Conservation (phyloP, 208 protist genomes). For the Strigomonas oncopelti region DNA sequence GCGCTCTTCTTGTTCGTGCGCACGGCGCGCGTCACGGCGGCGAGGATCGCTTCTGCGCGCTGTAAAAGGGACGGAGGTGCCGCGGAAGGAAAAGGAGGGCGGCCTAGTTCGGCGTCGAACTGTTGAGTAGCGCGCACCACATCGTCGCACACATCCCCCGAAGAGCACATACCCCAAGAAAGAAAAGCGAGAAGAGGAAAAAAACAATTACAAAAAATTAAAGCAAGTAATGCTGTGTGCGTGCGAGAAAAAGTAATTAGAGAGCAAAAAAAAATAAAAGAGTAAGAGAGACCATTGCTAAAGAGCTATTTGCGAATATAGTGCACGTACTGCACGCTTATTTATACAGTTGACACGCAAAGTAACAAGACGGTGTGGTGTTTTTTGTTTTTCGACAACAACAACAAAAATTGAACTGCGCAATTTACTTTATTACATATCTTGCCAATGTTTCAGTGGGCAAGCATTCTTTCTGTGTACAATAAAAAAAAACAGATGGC, state of each 20-base stretch:
- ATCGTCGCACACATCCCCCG: slow-evolving; percentile 17
- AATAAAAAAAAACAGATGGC: no score
- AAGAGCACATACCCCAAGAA: background rate
- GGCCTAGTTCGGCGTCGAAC: slow-evolving; percentile 52
- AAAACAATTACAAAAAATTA: background rate
- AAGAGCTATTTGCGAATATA: background rate
- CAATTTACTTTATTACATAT: no score
- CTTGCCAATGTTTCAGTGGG: no score
- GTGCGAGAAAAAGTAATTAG: background rate
- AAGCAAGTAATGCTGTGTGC: slow-evolving; percentile 2
- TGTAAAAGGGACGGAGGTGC: slow-evolving; percentile 13
- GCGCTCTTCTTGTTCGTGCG: slow-evolving; percentile 18
- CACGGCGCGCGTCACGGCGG: slow-evolving; percentile 10
- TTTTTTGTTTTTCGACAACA: no score
- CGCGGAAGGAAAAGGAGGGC: slow-evolving; percentile 58
- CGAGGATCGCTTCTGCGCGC: slow-evolving; percentile 23
- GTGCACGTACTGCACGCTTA: no score
- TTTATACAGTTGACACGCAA: no score
- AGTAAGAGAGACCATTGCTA: background rate
- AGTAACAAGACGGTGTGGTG: no score
- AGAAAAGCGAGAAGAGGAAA: background rate
- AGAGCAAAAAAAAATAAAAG: background rate
- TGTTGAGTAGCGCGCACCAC: slow-evolving; percentile 15
- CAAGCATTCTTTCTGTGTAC: no score
- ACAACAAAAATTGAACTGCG: no score